phyloP scores from a whole-genome alignment of 768 basidiomycete genomes.

The Tulasnella sp. region DNA sequence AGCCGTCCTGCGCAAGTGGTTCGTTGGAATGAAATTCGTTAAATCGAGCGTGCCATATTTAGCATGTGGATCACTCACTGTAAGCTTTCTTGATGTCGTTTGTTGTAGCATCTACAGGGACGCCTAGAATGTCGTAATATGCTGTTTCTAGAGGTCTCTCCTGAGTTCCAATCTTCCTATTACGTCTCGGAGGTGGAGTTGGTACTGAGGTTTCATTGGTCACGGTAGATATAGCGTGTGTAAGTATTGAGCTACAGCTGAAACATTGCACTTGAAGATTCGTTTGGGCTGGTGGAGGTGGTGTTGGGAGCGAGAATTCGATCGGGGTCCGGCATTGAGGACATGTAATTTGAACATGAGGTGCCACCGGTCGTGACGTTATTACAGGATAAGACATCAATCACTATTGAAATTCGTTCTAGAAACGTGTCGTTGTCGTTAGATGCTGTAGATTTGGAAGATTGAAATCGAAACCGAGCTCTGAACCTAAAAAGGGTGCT shows the following conservation, averaged over 20 bases:
- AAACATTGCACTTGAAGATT: conserved; percentile 7
- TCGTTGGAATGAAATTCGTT: neutral
- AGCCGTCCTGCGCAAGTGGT: conserved; percentile 43
- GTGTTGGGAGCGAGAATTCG: conserved; percentile 5
- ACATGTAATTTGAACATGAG: conserved; percentile 8
- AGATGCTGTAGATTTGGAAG: too few relatives aligned
- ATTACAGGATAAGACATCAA: neutral
- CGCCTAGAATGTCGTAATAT: conserved; percentile 80
- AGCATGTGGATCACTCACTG: conserved; percentile 35
- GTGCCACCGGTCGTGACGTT: conserved; percentile 3
- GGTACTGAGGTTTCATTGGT: neutral
- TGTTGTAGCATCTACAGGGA: conserved; percentile 56
- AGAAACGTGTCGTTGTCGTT: too few relatives aligned
- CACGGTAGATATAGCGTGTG: neutral
- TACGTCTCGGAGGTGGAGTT: conserved; percentile 24
- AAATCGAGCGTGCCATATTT: neutral
- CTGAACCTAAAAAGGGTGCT: too few relatives aligned
- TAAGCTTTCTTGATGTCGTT: conserved; percentile 91
- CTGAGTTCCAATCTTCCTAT: conserved; percentile 76
- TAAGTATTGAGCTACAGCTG: conserved; percentile 4
- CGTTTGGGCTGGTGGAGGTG: conserved; percentile 3
- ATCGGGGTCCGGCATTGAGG: conserved; percentile 10
- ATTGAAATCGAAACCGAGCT: too few relatives aligned
- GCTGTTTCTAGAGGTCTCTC: conserved; percentile 76
- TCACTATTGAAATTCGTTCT: too few relatives aligned